Conservation (phyloP, 345 rosid species). For the Arabis hirsuta region DNA sequence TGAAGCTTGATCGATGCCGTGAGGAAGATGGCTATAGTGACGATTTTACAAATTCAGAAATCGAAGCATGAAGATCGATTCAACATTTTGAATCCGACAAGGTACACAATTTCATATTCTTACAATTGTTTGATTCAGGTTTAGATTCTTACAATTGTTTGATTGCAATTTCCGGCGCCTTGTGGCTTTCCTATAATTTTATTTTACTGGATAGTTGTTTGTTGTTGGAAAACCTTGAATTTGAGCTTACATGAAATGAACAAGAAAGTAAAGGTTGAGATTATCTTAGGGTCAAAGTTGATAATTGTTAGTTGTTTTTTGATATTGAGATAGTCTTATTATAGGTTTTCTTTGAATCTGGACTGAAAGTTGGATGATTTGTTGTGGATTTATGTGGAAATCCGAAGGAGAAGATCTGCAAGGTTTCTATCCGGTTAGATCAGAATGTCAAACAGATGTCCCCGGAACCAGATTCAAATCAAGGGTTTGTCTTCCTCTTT, state of each 20-base stretch:
- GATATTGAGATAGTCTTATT: not conserved
- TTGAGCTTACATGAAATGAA: too few species aligned
- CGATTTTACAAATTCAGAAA: constrained; percentile 6
- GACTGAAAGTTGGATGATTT: constrained; percentile 41
- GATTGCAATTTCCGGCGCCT: not conserved
- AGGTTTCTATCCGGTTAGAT: constrained; percentile 71
- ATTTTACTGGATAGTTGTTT: too few species aligned
- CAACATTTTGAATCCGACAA: not conserved
- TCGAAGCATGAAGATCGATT: constrained; percentile 1
- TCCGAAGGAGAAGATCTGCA: constrained; percentile 67
- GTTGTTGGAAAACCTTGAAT: too few species aligned
- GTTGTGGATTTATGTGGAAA: constrained; percentile 53
- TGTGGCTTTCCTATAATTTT: too few species aligned
- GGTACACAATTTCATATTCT: not conserved
- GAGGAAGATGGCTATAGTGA: too few species aligned
- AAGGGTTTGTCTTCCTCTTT: constrained; percentile 52
- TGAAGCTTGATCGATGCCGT: too few species aligned
- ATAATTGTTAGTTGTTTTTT: not conserved
- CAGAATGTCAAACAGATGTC: constrained; percentile 66
- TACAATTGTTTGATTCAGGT: not conserved
- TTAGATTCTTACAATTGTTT: not conserved
- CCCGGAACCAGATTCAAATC: constrained; percentile 79
- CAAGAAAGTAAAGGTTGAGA: not conserved
- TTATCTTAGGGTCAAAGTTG: constrained; percentile 7
- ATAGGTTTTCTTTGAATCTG: constrained; percentile 25